Conservation (phyloP, 192 early-diverging fungal species). For the Thoreauomyces humboldtii region DNA sequence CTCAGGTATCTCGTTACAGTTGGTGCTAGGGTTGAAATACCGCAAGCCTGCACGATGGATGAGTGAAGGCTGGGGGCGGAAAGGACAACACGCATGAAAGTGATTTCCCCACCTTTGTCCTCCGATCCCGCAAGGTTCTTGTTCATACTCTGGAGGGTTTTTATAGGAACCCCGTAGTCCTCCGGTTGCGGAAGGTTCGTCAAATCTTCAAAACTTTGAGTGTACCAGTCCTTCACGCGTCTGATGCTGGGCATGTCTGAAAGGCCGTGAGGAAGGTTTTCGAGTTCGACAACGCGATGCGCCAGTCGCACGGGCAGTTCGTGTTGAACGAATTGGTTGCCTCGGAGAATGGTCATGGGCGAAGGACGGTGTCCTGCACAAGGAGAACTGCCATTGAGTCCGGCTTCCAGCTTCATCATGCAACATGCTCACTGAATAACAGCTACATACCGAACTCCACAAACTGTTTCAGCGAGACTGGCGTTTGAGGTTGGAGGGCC, state of each 20-base stretch:
- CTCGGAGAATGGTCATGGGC: conserved; percentile 39
- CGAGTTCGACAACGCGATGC: conserved; percentile 92
- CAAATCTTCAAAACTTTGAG: conserved; percentile 80
- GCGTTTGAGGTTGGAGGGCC: conserved; percentile 80
- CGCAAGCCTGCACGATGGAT: too few relatives aligned
- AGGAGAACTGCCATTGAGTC: background rate
- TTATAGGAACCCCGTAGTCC: conserved; percentile 43
- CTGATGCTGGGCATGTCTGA: conserved; percentile 87
- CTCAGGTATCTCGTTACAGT: conserved; percentile 24
- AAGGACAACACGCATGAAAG: too few relatives aligned
- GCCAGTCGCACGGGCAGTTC: conserved; percentile 93
- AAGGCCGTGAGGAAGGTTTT: conserved; percentile 80
- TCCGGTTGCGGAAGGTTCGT: conserved; percentile 54
- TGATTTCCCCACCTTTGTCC: background rate
- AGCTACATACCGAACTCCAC: conserved; percentile 80
- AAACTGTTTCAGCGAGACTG: conserved; percentile 91
- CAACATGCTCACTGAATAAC: background rate
- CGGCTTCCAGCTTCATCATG: too few relatives aligned
- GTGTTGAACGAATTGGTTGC: conserved; percentile 51
- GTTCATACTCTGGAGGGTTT: conserved; percentile 20
- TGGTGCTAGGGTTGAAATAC: conserved; percentile 22
- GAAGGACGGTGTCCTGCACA: conserved; percentile 42
- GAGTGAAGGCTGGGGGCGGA: too few relatives aligned
- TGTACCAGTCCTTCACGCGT: conserved; percentile 94
- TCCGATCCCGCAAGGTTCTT: background rate